phyloP scores from a whole-genome alignment of 345 rosid genomes.

The Sisymbrium altissimum region DNA sequence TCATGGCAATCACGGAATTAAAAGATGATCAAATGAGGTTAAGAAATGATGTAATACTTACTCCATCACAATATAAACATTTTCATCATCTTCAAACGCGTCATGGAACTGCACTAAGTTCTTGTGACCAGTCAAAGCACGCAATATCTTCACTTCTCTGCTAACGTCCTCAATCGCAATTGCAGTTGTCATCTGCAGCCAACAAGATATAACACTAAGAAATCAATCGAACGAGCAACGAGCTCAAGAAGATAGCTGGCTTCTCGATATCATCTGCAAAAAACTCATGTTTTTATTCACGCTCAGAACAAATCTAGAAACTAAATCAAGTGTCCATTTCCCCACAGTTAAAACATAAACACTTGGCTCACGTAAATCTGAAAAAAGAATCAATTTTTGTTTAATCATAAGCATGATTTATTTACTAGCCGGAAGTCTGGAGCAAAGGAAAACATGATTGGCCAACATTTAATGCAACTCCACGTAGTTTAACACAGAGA shows the following conservation, averaged over 20 bases:
- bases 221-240: background rate
- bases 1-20: background rate
- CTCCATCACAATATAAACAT: conserved; percentile 85
- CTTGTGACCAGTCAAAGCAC: conserved; percentile 76
- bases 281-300: background rate
- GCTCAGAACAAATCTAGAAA: no score
- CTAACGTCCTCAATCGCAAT: conserved; percentile 91
- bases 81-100: conserved; percentile 82
- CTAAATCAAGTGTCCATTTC: no score
- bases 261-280: background rate
- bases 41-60: conserved; percentile 37
- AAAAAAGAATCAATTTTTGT: background rate
- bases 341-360: no score
- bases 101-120: conserved; percentile 73
- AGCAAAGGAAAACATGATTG: background rate
- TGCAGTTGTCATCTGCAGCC: conserved; percentile 79
- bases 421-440: background rate
- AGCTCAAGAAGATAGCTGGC: background rate
- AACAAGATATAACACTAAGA: conserved; percentile 9
- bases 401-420: background rate
- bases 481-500: background rate
- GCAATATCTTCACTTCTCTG: conserved; percentile 80
- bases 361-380: background rate
- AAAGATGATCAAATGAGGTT: background rate
- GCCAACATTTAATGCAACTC: background rate